A percentile compares a stretch with the other conserved stretches of the same genome.
Conservation (phyloP, 352 stramenopile genomes). For the Phytophthora litchii region DNA sequence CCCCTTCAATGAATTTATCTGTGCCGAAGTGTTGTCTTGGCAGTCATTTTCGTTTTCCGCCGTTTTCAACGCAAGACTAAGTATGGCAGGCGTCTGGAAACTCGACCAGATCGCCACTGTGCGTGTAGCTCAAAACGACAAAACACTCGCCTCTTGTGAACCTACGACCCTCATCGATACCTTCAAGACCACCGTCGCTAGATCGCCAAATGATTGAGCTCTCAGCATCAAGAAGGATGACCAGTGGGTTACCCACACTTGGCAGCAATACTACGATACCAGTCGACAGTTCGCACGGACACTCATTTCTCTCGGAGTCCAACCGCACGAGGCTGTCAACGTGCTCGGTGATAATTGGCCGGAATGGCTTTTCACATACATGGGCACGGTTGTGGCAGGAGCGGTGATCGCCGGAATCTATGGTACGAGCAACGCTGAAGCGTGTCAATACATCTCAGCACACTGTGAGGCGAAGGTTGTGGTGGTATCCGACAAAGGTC, state of each 20-base stretch:
- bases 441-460: slow-evolving; percentile 75
- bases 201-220: slow-evolving; percentile 29
- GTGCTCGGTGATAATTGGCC: slow-evolving; percentile 87
- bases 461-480: slow-evolving; percentile 79
- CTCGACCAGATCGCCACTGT: slow-evolving; percentile 18
- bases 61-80: neutral
- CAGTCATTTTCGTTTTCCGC: slow-evolving; percentile 4
- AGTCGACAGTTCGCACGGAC: slow-evolving; percentile 70
- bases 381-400: slow-evolving; percentile 76
- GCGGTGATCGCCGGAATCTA: slow-evolving; percentile 85
- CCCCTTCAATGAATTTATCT: too few species aligned
- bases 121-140: slow-evolving; percentile 13
- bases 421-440: slow-evolving; percentile 73
- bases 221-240: slow-evolving; percentile 46
- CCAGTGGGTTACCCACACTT: slow-evolving; percentile 61
- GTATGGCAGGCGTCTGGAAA: slow-evolving; percentile 24
- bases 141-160: slow-evolving; percentile 28
- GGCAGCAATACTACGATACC: slow-evolving; percentile 77
- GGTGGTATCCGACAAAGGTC: slow-evolving; percentile 68
- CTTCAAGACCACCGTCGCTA: slow-evolving; percentile 45
- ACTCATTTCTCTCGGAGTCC: slow-evolving; percentile 67
- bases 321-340: slow-evolving; percentile 73
- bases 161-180: slow-evolving; percentile 43
- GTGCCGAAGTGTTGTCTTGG: too few species aligned
- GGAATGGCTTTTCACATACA: slow-evolving; percentile 85